Conservation (phyloP, 345 rosid species). For the Capsella bursapastoris region DNA sequence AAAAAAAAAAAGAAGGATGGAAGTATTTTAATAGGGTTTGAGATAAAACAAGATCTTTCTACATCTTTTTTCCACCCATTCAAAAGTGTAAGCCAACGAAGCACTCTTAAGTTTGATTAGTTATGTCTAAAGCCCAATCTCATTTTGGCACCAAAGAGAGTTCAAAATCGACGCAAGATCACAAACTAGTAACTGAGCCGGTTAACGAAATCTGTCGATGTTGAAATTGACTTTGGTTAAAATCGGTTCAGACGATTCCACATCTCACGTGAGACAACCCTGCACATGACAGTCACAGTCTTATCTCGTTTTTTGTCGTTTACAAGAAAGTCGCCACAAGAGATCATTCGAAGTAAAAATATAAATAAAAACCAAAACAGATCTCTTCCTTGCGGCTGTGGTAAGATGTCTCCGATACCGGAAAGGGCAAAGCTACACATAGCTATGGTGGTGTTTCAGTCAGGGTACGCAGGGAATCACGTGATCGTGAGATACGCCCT, state of each 20-base stretch:
- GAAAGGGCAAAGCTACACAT: constrained; percentile 63
- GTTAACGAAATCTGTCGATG: background rate
- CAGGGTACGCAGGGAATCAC: constrained; percentile 71
- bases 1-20: background rate
- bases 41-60: constrained; percentile 38
- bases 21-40: constrained; percentile 26
- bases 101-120: constrained; percentile 22
- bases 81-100: constrained; percentile 36
- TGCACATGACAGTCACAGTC: constrained; percentile 40
- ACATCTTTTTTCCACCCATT: constrained; percentile 39
- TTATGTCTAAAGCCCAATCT: background rate
- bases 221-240: constrained; percentile 5
- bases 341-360: background rate
- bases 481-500: constrained; percentile 68
- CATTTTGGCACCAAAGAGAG: background rate
- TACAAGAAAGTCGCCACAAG: constrained; percentile 22
- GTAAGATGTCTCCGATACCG: constrained; percentile 37
- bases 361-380: no score
- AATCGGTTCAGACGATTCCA: background rate
- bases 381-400: constrained; percentile 4
- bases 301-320: constrained; percentile 36
- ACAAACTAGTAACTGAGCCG: background rate
- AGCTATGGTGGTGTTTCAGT: constrained; percentile 66
- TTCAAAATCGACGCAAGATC: background rate
- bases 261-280: constrained; percentile 27